Evolutionary conservation across 177 flowering plant genomes (phyloP), one percentile per base, ranked within the genome.

Genomic region (Vitis hybrid): DNA sequence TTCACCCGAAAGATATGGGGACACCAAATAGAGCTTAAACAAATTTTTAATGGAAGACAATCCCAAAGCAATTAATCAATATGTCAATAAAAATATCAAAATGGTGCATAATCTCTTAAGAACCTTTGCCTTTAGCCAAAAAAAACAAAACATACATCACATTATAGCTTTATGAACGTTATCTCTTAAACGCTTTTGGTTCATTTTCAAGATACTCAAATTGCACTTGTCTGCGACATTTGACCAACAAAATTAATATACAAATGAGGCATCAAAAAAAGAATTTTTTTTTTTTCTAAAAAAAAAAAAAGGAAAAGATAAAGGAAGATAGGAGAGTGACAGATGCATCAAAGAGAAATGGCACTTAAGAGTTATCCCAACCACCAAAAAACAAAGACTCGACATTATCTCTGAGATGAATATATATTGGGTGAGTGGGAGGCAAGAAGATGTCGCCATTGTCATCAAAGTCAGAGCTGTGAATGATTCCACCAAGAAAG

Each of bases 121-220:
- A 11, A 52, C 3, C 55, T 52, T 11, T 52, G 14, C 55, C 55
- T 52, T 41, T 41, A 7, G 8, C 30, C 30, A 41, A 67, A 17
- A 51, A n/a, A 17, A 64, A 52, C 72, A 70, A 69, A 69, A 60
- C 27, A 21, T 27, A 68, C 12, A 63, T 51, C 71, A 68, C 71
- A 15, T 62, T 54, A 54, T 54, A 17, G 66, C n/a, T 35, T 13
- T 27, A 20, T 12, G 3, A 64, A 58, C 27, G 64, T 49, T 49
- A 48, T 57, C 64, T 59, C 46, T 59, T 21, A 11, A 20, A n/a
- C 11, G 0, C 14, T 24, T 24, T 20, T 3, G 35, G 15, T 11
- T 2, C 6, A 11, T 30, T 59, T 59, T 59, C 10, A 60, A 1
- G 35, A 60, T 14, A 60, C 46, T 9, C 14, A 56, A 35, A 67